Evolutionary conservation across 169 alveolate genomes (phyloP).

Genomic region (Cryptosporidium muris): DNA sequence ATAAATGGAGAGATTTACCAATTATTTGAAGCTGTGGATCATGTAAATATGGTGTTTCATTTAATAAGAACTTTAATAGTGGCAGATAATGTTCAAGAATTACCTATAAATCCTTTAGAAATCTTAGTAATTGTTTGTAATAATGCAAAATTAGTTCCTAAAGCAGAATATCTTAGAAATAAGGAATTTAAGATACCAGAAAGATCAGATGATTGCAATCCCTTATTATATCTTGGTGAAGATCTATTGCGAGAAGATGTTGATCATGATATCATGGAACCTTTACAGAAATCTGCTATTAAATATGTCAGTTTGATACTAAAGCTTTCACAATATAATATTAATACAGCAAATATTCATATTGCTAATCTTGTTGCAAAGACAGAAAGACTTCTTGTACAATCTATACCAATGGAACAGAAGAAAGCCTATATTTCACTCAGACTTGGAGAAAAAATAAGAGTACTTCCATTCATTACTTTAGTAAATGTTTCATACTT

Average conservation of each 20-base stretch:
- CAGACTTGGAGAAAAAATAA: slow-evolving; percentile 17
- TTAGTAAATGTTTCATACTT: slow-evolving; percentile 40
- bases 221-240: slow-evolving; percentile 11
- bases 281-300: slow-evolving; percentile 54
- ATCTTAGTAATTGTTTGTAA: slow-evolving; percentile 30
- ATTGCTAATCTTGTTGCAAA: slow-evolving; percentile 33
- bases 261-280: slow-evolving; percentile 39
- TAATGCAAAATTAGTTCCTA: slow-evolving; percentile 51
- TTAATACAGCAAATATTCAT: slow-evolving; percentile 16
- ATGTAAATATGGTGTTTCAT: slow-evolving; percentile 27
- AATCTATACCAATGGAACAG: background rate
- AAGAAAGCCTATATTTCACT: slow-evolving; percentile 10
- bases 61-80: slow-evolving; percentile 18
- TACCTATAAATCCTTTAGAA: slow-evolving; percentile 43
- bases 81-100: slow-evolving; percentile 15
- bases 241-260: slow-evolving; percentile 37
- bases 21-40: slow-evolving; percentile 51
- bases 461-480: slow-evolving; percentile 6
- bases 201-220: slow-evolving; percentile 34
- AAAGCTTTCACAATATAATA: slow-evolving; percentile 33
- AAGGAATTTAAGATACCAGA: background rate
- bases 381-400: slow-evolving; percentile 50
- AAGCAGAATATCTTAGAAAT: background rate
- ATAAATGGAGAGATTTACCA: background rate
- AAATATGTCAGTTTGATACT: slow-evolving; percentile 6